Evolutionary conservation across 768 basidiomycete species (phyloP).

Genomic region (Coprinellus micaceus): DNA sequence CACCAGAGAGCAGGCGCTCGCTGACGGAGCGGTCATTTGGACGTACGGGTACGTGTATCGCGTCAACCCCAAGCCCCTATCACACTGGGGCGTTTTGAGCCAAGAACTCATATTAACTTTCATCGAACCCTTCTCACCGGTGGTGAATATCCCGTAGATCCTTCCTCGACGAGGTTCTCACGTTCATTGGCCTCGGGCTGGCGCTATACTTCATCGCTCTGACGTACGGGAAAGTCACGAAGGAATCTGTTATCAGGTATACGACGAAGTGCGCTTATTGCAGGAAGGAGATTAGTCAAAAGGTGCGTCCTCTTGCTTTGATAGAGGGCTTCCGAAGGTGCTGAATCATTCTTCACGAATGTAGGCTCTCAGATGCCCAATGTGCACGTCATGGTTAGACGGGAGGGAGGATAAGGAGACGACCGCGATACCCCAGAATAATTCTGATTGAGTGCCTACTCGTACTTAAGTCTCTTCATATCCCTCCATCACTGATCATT

Average conservation of each 20-base stretch:
- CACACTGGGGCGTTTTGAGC: too few species aligned
- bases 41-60: constrained; percentile 31
- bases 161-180: constrained; percentile 36
- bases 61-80: too few species aligned
- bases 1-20: constrained; percentile 39
- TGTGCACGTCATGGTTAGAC: constrained; percentile 38
- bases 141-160: constrained; percentile 15
- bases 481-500: background rate
- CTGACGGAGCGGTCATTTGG: constrained; percentile 43
- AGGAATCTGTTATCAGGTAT: constrained; percentile 40
- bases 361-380: constrained; percentile 36
- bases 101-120: background rate
- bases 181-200: constrained; percentile 36
- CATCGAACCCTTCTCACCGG: background rate
- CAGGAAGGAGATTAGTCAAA: constrained; percentile 38
- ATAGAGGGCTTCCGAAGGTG: background rate
- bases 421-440: constrained; percentile 13
- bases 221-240: constrained; percentile 32
- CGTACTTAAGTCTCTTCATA: background rate
- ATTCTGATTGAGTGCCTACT: background rate
- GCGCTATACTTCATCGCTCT: constrained; percentile 36
- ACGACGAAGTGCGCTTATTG: constrained; percentile 39
- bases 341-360: background rate
- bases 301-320: constrained; percentile 24
- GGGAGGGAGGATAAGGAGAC: constrained; percentile 36